These are phyloP conservation scores for Mucor mucedo DNA, from an alignment of 371 early-diverging fungal species.

Conservation along the genomic window DNA sequence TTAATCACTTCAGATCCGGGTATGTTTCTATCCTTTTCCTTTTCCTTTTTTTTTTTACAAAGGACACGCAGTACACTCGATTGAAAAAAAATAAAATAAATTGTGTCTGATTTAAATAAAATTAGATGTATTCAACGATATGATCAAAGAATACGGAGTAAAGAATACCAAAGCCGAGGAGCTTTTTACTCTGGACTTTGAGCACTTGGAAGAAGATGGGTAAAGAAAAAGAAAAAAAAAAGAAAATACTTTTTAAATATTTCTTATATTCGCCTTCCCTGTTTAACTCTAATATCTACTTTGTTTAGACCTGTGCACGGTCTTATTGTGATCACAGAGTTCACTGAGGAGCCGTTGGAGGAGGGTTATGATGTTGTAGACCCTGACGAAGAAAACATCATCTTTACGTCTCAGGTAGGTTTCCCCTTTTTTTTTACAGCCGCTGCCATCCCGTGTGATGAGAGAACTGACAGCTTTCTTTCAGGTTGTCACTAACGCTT, in stretches of 20 bases:
- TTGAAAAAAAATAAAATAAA: too few species aligned
- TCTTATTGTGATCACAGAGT: constrained; percentile 19
- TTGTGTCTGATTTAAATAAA: too few species aligned
- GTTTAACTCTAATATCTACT: background rate
- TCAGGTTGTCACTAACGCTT: constrained; percentile 24
- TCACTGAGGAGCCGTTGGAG: constrained; percentile 12
- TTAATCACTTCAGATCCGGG: constrained; percentile 32
- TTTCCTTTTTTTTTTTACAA: too few species aligned
- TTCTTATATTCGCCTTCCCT: background rate
- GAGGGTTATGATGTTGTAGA: background rate
- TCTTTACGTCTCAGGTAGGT: constrained; percentile 23
- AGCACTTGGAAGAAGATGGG: constrained; percentile 8
- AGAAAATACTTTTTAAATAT: background rate
- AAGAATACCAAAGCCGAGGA: constrained; percentile 20
- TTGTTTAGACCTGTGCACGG: constrained; percentile 17
- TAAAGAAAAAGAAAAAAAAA: background rate
- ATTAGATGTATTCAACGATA: constrained; percentile 22
- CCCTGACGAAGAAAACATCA: background rate
- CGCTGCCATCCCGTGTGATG: background rate
- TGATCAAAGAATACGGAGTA: constrained; percentile 21
- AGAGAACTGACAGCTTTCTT: background rate
- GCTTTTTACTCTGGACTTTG: constrained; percentile 18
- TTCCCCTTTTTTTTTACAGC: background rate
- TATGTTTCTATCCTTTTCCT: background rate
- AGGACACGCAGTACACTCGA: too few species aligned